Conservation (phyloP, 495 filamentous ascomycete species). For the Neurospora sp. region DNA sequence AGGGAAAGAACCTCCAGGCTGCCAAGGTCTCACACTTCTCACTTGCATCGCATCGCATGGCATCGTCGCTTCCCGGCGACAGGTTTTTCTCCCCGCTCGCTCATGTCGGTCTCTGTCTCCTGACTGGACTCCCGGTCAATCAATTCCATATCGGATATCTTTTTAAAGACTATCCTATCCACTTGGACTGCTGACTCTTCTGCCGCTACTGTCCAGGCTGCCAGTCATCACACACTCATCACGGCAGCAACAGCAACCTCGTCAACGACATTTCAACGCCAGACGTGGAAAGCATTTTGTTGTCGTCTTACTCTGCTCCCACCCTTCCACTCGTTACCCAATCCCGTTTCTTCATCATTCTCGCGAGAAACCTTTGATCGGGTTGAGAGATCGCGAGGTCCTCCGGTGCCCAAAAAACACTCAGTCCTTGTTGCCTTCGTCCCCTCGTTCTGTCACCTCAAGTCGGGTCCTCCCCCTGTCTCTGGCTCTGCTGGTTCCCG, state of each 20-base stretch:
- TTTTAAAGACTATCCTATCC: neutral
- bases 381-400: neutral
- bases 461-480: neutral
- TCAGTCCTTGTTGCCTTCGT: neutral
- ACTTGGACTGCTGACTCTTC: neutral
- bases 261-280: neutral
- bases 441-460: neutral
- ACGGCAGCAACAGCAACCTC: neutral
- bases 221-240: neutral
- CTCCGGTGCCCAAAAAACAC: neutral
- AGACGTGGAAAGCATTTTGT: neutral
- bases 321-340: neutral
- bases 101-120: neutral
- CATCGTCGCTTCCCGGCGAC: neutral
- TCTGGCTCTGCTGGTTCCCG: neutral
- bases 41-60: neutral
- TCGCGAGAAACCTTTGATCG: neutral
- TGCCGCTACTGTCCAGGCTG: neutral
- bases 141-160: neutral
- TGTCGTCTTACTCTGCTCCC: neutral
- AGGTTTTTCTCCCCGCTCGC: neutral
- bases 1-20: neutral
- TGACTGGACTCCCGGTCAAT: neutral
- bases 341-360: neutral
- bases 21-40: neutral